These are phyloP conservation scores for Cylindrotheca closterium DNA, from an alignment of 108 stramenopile genomes.

Conservation along the genomic window DNA sequence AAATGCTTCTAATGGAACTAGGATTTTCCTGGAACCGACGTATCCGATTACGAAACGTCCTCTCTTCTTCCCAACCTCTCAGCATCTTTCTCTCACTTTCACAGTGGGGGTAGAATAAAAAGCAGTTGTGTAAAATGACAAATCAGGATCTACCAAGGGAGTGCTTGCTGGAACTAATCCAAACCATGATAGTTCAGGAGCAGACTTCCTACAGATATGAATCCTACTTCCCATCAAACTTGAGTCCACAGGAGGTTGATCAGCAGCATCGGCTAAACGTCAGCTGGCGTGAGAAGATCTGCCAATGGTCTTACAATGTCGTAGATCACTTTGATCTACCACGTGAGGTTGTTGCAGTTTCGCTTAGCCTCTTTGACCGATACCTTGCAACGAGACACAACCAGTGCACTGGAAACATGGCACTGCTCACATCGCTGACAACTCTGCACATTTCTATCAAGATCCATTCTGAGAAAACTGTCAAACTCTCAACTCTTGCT, in stretches of 20 bases:
- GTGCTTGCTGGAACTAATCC: conserved; percentile 21
- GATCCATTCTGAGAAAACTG: conserved; percentile 62
- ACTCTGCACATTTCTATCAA: conserved; percentile 79
- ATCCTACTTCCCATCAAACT: conserved; percentile 14
- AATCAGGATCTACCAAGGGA: conserved; percentile 9
- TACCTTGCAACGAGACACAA: conserved; percentile 69
- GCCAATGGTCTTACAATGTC: conserved; percentile 81
- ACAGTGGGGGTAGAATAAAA: no score
- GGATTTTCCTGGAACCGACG: no score
- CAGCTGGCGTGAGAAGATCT: conserved; percentile 78
- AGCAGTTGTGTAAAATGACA: no score
- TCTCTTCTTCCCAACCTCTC: no score
- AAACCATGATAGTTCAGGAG: conserved; percentile 26
- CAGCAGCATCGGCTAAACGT: conserved; percentile 18
- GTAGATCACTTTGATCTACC: conserved; percentile 83
- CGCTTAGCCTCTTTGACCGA: conserved; percentile 72
- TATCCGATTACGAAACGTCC: no score
- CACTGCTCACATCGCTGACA: conserved; percentile 62
- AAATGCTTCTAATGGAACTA: no score
- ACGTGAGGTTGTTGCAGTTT: conserved; percentile 71
- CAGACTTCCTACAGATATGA: conserved; percentile 7
- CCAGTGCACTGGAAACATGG: conserved; percentile 60
- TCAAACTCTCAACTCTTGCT: conserved; percentile 64
- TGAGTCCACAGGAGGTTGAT: conserved; percentile 7
- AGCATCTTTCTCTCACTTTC: no score